Percentiles rank a stretch among this genome's conserved stretches.
phyloP scores from a whole-genome alignment of 495 filamentous ascomycete species.

The Penicillium antarcticum region DNA sequence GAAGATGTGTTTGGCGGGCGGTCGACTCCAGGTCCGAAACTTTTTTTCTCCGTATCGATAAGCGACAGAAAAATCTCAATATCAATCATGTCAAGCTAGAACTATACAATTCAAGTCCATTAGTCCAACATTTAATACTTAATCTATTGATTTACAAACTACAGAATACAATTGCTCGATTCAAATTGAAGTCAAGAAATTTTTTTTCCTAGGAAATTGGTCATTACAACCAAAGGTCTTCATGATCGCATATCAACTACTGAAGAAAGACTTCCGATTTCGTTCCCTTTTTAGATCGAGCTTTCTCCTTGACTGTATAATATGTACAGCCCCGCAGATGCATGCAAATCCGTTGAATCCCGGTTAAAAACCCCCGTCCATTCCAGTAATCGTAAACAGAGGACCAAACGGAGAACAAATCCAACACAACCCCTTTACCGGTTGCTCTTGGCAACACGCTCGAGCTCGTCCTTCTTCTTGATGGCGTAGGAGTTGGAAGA shows the following conservation, averaged over 20 bases:
- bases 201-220: conserved; percentile 34
- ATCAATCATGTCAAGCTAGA: conserved; percentile 2
- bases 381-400: conserved; percentile 45
- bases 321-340: conserved; percentile 48
- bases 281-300: conserved; percentile 37
- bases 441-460: conserved; percentile 99
- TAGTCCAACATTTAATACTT: neutral
- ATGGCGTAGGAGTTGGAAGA: conserved; percentile 99
- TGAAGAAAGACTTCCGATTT: conserved; percentile 44
- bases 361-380: conserved; percentile 47
- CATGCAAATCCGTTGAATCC: conserved; percentile 48
- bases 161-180: too few species aligned
- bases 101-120: neutral
- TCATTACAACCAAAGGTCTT: conserved; percentile 37
- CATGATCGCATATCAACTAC: conserved; percentile 49
- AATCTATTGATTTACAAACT: neutral
- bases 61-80: conserved; percentile 25
- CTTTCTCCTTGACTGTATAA: conserved; percentile 42
- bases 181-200: conserved; percentile 19
- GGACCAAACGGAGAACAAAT: conserved; percentile 47
- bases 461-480: conserved; percentile 99
- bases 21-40: conserved; percentile 23
- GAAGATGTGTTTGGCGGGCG: conserved; percentile 6
- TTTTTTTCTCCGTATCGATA: conserved; percentile 50
- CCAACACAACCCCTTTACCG: conserved; percentile 65